phyloP scores from a whole-genome alignment of 345 rosid genomes.

The Cardamine chenopodiifolia region DNA sequence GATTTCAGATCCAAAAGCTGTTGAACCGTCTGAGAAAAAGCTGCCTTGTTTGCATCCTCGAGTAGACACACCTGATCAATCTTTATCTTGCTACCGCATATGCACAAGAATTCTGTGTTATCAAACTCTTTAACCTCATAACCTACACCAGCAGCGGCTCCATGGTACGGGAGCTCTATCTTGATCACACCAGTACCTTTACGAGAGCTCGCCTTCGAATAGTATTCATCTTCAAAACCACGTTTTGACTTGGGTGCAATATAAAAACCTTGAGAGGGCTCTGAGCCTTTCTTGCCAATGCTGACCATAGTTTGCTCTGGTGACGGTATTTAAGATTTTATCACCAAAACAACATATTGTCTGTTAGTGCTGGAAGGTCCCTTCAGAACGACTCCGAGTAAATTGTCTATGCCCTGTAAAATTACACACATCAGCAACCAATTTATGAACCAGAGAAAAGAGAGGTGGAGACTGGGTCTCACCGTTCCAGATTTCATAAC shows the following conservation, averaged over 20 bases:
- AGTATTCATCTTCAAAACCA: slow-evolving; percentile 62
- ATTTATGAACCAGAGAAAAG: slow-evolving; percentile 25
- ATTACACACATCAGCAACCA: slow-evolving; percentile 27
- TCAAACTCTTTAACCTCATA: slow-evolving; percentile 85
- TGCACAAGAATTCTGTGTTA: slow-evolving; percentile 61
- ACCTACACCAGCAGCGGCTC: slow-evolving; percentile 76
- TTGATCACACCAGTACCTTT: slow-evolving; percentile 70
- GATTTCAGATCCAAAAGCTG: slow-evolving; percentile 63
- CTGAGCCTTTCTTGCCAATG: slow-evolving; percentile 57
- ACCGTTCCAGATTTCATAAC: slow-evolving; percentile 82
- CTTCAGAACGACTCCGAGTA: slow-evolving; percentile 84
- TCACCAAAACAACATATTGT: slow-evolving; percentile 71
- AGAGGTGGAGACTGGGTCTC: slow-evolving; percentile 42
- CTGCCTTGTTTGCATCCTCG: slow-evolving; percentile 59
- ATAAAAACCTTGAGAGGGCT: slow-evolving; percentile 57
- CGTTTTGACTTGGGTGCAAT: slow-evolving; percentile 82
- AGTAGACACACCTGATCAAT: slow-evolving; percentile 73
- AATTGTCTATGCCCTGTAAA: slow-evolving; percentile 72
- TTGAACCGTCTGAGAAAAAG: slow-evolving; percentile 90
- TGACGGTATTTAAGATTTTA: slow-evolving; percentile 68
- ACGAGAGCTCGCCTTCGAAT: slow-evolving; percentile 51
- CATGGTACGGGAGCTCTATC: slow-evolving; percentile 65
- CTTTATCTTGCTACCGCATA: slow-evolving; percentile 61
- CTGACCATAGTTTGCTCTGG: slow-evolving; percentile 50
- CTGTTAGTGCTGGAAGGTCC: slow-evolving; percentile 50